These are phyloP conservation scores for Beauveria caledonica DNA, from an alignment of 2,329 filamentous ascomycete species.

Conservation along the genomic window DNA sequence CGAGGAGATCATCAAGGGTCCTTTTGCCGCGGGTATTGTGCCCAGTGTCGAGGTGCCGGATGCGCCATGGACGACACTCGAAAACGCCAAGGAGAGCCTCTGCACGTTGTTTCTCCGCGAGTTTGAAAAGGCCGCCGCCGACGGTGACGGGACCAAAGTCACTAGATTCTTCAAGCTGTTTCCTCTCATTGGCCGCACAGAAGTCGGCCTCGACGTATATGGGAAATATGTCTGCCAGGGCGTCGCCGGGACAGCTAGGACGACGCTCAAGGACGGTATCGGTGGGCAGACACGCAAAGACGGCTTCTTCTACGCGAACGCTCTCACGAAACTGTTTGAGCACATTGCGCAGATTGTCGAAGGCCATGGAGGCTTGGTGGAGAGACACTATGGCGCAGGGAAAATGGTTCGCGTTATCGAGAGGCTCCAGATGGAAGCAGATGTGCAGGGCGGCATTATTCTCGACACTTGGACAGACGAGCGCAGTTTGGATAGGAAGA, in stretches of 20 bases:
- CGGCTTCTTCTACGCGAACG: constrained; percentile 84
- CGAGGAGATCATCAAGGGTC: constrained; percentile 67
- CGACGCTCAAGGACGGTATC: constrained; percentile 64
- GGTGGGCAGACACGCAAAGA: constrained; percentile 48
- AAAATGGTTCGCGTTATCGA: constrained; percentile 96
- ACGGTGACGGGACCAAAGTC: constrained; percentile 80
- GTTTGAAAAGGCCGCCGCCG: constrained; percentile 84
- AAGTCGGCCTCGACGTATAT: constrained; percentile 89
- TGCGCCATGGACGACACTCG: constrained; percentile 75
- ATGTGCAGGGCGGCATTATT: constrained; percentile 92
- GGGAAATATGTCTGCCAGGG: constrained; percentile 94
- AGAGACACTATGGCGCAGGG: constrained; percentile 84
- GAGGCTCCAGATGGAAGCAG: constrained; percentile 84
- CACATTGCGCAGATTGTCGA: constrained; percentile 97
- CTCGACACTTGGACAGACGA: constrained; percentile 95
- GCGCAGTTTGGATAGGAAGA: constrained; percentile 68
- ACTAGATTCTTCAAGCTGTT: constrained; percentile 98
- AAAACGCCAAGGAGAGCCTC: constrained; percentile 79
- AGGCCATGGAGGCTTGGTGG: constrained; percentile 80
- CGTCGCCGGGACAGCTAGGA: constrained; percentile 74
- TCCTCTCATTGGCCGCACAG: constrained; percentile 80
- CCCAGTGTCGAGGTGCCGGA: constrained; percentile 95
- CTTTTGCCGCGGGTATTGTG: constrained; percentile 86
- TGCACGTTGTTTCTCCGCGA: constrained; percentile 87
- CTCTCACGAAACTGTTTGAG: constrained; percentile 86